A percentile compares a stretch with the other conserved stretches of the same genome.
Conservation (phyloP, 2,329 filamentous ascomycete genomes). For the Aspergillus neotritici region DNA sequence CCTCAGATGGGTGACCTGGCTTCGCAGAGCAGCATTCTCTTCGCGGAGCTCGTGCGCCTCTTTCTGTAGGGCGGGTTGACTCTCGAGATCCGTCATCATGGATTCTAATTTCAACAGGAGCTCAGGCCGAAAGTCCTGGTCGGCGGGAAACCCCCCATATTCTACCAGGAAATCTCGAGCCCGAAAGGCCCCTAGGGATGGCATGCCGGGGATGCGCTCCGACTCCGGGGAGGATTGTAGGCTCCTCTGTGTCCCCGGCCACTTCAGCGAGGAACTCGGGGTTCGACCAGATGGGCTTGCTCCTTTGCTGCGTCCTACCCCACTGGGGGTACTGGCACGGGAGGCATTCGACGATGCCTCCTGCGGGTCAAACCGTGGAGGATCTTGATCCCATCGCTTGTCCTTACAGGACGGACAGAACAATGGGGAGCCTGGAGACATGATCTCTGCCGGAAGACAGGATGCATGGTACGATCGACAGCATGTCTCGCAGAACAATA, state of each 20-base stretch:
- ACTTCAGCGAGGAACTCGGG: no score
- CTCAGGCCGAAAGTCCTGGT: conserved; percentile 12
- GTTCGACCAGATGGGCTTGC: not conserved
- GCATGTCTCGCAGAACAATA: conserved; percentile 26
- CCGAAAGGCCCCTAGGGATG: not conserved
- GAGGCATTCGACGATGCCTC: conserved; percentile 8
- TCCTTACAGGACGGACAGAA: conserved; percentile 23
- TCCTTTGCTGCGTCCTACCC: not conserved
- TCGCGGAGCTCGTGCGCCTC: conserved; percentile 16
- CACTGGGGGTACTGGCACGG: conserved; percentile 9
- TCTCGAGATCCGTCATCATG: conserved; percentile 21
- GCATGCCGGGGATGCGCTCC: not conserved
- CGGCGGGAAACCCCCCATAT: conserved; percentile 9
- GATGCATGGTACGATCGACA: conserved; percentile 27
- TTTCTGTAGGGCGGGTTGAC: conserved; percentile 12
- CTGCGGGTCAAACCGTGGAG: conserved; percentile 9
- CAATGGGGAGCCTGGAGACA: conserved; percentile 8
- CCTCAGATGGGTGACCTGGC: conserved; percentile 20
- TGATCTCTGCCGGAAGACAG: conserved; percentile 14
- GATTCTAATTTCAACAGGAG: conserved; percentile 18
- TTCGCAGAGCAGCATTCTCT: conserved; percentile 20
- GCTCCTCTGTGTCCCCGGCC: no score
- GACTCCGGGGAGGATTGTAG: no score
- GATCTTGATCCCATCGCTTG: conserved; percentile 19
- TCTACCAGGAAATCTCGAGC: conserved; percentile 9